Conservation (phyloP, 2,329 filamentous ascomycete genomes). For the Aureobasidium mangrovei region DNA sequence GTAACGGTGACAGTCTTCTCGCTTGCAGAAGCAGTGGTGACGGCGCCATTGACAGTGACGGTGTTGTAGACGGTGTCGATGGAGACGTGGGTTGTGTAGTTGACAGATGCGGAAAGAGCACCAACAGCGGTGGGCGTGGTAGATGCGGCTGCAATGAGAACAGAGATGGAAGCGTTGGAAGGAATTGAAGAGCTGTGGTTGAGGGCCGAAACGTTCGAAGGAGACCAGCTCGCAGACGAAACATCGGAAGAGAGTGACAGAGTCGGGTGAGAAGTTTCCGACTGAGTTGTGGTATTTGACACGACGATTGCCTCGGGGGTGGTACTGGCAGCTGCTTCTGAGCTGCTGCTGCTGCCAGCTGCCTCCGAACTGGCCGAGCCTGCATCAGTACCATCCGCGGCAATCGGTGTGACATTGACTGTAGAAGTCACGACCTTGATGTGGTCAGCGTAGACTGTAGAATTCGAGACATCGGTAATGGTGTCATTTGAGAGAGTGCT, state of each 20-base stretch:
- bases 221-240: slow-evolving; percentile 11
- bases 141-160: not conserved
- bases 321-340: not conserved
- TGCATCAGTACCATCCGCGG: slow-evolving; percentile 8
- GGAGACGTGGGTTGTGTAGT: slow-evolving; percentile 15
- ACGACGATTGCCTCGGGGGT: not conserved
- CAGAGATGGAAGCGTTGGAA: not conserved
- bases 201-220: not conserved
- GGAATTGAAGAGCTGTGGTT: not conserved
- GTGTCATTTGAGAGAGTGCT: not conserved
- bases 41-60: slow-evolving; percentile 10
- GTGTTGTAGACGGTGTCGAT: slow-evolving; percentile 16
- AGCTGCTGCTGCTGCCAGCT: not conserved
- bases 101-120: slow-evolving; percentile 5
- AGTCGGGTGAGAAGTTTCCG: not conserved
- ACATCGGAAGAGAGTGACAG: slow-evolving; percentile 3
- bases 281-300: not conserved
- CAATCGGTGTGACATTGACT: slow-evolving; percentile 4
- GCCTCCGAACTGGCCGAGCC: not conserved
- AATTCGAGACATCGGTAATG: not conserved
- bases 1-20: slow-evolving; percentile 14
- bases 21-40: slow-evolving; percentile 12
- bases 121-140: slow-evolving; percentile 11
- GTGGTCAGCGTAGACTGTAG: slow-evolving; percentile 9
- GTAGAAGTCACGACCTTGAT: slow-evolving; percentile 8